Percentiles rank a stretch among this genome's conserved stretches.
phyloP scores from a whole-genome alignment of 768 basidiomycete species.

The Tricholoma saponaceum region DNA sequence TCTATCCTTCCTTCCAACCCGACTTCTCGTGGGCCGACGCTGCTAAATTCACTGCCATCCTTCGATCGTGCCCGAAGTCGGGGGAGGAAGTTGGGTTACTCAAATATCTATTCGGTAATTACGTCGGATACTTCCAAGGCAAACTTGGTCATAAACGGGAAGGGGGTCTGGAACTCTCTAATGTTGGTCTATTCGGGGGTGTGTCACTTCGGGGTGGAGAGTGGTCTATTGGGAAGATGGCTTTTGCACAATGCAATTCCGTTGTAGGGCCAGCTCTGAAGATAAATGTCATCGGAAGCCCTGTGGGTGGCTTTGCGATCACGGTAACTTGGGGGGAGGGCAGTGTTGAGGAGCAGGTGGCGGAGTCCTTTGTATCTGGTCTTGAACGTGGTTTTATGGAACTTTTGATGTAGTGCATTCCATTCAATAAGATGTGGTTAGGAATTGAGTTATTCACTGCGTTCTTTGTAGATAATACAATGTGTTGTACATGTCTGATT shows the following conservation, averaged over 20 bases:
- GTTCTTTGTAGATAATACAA: neutral
- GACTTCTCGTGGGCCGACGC: conserved; percentile 30
- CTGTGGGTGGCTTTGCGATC: conserved; percentile 21
- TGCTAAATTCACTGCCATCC: conserved; percentile 18
- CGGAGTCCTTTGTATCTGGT: conserved; percentile 17
- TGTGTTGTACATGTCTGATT: too few species aligned
- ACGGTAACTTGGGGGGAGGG: conserved; percentile 24
- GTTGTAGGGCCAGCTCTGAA: conserved; percentile 25
- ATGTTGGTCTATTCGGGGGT: conserved; percentile 27
- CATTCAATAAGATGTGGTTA: neutral
- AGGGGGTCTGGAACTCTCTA: conserved; percentile 32
- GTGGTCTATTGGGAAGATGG: conserved; percentile 20
- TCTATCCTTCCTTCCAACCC: conserved; percentile 17
- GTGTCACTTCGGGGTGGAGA: neutral
- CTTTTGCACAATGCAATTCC: conserved; percentile 27
- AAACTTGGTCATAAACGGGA: conserved; percentile 29
- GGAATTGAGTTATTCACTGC: neutral
- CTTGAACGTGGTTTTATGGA: conserved; percentile 12
- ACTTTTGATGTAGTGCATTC: conserved; percentile 1
- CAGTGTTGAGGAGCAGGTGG: conserved; percentile 17
- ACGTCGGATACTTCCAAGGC: conserved; percentile 22
- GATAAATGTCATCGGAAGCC: conserved; percentile 22
- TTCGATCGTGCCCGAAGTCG: conserved; percentile 19
- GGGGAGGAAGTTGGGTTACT: conserved; percentile 28
- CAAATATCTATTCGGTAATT: conserved; percentile 27